Evolutionary conservation across 179 eudicot genomes (phyloP), one percentile per base, ranked within the genome.

Genomic region (Patellifolia procumbens): DNA sequence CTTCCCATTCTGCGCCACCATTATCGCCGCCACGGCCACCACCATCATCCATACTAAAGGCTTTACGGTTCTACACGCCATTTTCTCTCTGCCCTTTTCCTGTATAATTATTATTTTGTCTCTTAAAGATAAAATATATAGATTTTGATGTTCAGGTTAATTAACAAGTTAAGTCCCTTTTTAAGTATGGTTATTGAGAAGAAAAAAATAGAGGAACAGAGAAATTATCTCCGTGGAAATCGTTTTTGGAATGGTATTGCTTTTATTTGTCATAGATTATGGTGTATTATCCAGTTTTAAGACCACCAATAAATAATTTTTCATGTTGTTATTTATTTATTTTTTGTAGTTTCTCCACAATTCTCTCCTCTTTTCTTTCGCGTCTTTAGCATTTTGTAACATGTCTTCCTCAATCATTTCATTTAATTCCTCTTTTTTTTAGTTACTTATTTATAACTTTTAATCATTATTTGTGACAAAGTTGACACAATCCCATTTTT

Each of bases 21-120:
- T 48, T 77, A 76, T 78, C 46, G 70, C 72, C 74, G 49, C 62
- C 74, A 65, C 72, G 24, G 75, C 84, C 55, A 76, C 55, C 16
- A 68, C 60, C 48, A 76, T 81, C 63, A 78, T 63, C 51, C 79
- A 60, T 26, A 78, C 68, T 34, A 65, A 48, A 8, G 79, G 34
- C 26, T 65, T 42, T 56, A 19, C 64, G 68, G 63, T 59, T 65
- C 45, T 68, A 59, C 19, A 78, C 19, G 29, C 51, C 83, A 81
- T 80, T 19, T 26, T 26, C 58, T 19, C 64, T 22, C 48, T 53
- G 70, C 32, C 73, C 67, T 61, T 56, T 69, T 28, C 52, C 63
- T 37, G 32, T 74, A 15, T 28, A 16, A 60, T 2, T n/a, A 2
- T 29, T 24, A 20, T 10, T 62, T 31, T 68, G 19, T 68, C 0